Conservation (phyloP, 2,329 filamentous ascomycete species). For the Cadophora malorum region DNA sequence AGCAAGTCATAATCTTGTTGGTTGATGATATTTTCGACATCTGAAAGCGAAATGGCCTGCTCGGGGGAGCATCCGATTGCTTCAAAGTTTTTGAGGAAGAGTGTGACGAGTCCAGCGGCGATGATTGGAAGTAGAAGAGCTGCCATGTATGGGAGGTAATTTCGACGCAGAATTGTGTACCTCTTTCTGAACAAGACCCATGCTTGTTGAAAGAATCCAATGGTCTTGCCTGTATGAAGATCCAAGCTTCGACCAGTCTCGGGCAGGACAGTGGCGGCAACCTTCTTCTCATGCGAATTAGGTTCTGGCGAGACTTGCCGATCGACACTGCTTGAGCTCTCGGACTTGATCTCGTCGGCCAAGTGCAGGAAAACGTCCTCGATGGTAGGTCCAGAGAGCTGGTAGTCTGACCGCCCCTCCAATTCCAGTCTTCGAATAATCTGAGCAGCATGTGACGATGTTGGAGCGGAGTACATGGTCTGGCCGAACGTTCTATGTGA, state of each 20-base stretch:
- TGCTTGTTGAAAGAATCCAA: constrained; percentile 74
- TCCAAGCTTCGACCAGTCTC: constrained; percentile 48
- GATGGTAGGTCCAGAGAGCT: constrained; percentile 86
- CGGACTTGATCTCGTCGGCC: constrained; percentile 76
- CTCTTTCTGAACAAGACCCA: constrained; percentile 80
- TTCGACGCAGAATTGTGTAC: constrained; percentile 76
- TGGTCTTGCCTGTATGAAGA: constrained; percentile 71
- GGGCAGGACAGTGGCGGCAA: constrained; percentile 20
- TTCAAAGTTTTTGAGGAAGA: constrained; percentile 70
- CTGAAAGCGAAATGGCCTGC: constrained; percentile 52
- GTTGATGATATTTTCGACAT: constrained; percentile 37
- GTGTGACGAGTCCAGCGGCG: constrained; percentile 77
- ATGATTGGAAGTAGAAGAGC: constrained; percentile 81
- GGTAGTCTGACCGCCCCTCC: constrained; percentile 74
- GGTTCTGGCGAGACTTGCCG: constrained; percentile 22
- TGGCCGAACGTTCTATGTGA: constrained; percentile 71
- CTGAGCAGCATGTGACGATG: constrained; percentile 72
- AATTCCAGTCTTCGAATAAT: constrained; percentile 75
- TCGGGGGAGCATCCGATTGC: constrained; percentile 59
- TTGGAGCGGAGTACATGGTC: constrained; percentile 73
- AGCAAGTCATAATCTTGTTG: constrained; percentile 42
- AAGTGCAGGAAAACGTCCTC: constrained; percentile 91
- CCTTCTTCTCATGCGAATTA: constrained; percentile 41
- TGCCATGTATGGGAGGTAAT: constrained; percentile 76
- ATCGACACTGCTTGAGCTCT: constrained; percentile 45